These are phyloP conservation scores for Conringia planisiliqua DNA, from an alignment of 345 rosid genomes.

Conservation along the genomic window DNA sequence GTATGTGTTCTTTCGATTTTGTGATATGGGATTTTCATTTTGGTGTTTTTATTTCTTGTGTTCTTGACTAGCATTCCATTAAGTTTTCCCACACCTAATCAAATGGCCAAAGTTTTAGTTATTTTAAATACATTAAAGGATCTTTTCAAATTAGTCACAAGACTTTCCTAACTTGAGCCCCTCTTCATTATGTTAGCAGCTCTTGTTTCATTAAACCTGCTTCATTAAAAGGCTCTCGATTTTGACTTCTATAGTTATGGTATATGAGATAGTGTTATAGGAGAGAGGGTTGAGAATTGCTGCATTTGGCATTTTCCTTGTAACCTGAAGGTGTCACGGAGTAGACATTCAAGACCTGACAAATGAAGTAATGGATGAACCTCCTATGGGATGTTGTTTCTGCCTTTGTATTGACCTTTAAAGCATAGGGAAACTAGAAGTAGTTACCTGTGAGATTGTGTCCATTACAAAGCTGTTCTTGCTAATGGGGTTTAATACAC, in stretches of 20 bases:
- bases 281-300: not conserved
- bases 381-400: no score
- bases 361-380: no score
- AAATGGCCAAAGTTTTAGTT: not conserved
- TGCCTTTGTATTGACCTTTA: no score
- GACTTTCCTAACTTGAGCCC: not conserved
- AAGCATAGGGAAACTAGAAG: no score
- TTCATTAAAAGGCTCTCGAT: not conserved
- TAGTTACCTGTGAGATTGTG: no score
- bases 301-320: no score
- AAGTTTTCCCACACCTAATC: not conserved
- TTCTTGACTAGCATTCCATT: not conserved
- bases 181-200: not conserved
- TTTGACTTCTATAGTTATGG: not conserved
- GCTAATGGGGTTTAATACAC: no score
- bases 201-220: not conserved
- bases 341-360: no score
- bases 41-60: not conserved
- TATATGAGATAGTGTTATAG: not conserved
- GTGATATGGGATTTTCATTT: no score
- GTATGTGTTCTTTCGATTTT: no score
- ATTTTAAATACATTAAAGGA: not conserved
- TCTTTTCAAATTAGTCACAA: not conserved
- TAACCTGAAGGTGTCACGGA: not conserved
- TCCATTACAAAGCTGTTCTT: no score